phyloP scores from a whole-genome alignment of 2,329 filamentous ascomycete genomes.

The Scedosporium minutisporum region DNA sequence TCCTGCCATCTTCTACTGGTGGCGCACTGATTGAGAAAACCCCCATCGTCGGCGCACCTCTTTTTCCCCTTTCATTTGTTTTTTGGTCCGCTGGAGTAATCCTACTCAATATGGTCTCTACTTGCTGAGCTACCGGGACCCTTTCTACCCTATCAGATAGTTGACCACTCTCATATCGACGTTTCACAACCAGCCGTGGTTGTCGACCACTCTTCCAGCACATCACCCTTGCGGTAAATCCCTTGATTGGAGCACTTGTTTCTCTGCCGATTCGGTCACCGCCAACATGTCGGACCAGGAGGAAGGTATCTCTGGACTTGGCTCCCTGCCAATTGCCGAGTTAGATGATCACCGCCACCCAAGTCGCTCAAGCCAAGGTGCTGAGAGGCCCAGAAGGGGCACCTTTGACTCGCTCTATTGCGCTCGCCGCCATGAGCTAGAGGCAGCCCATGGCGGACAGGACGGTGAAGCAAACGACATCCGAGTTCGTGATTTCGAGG shows the following conservation, averaged over 20 bases:
- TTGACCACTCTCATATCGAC: background rate
- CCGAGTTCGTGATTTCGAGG: slow-evolving; percentile 70
- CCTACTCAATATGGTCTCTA: slow-evolving; percentile 4
- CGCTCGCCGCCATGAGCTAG: slow-evolving; percentile 32
- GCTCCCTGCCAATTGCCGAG: slow-evolving; percentile 67
- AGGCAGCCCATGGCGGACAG: slow-evolving; percentile 1
- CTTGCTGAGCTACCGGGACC: background rate
- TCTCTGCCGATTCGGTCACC: background rate
- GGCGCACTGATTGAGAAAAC: background rate
- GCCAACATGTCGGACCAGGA: slow-evolving; percentile 59
- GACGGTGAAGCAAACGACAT: slow-evolving; percentile 27
- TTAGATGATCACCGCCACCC: slow-evolving; percentile 81
- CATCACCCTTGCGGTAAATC: background rate
- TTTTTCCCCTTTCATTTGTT: background rate
- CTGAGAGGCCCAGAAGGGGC: slow-evolving; percentile 54
- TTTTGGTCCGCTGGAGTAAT: background rate
- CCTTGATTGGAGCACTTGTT: background rate
- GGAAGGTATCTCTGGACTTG: slow-evolving; percentile 47
- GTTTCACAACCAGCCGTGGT: background rate
- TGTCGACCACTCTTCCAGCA: background rate
- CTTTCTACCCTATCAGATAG: background rate
- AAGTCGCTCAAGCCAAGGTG: slow-evolving; percentile 47
- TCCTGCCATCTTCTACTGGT: slow-evolving; percentile 2
- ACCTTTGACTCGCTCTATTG: slow-evolving; percentile 65
- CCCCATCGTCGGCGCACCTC: background rate